Base-by-base conservation (phyloP, 352 stramenopile genomes). In the Globisporangium recalcitrans region DNA sequence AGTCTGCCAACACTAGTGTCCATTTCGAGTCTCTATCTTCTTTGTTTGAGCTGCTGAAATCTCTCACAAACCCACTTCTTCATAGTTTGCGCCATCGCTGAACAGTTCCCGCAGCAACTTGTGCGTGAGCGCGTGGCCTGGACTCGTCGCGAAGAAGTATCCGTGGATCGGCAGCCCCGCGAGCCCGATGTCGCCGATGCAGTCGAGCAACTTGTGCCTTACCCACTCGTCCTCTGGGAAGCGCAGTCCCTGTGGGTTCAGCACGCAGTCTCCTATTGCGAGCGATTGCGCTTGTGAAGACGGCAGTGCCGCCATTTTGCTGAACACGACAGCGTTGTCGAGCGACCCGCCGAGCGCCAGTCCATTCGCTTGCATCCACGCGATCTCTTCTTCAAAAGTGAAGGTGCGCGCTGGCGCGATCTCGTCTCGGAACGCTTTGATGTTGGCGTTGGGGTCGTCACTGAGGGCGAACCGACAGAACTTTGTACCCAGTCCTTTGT, bases 161-260 rank as follows among this genome's bases (percentile, higher is more conserved):
- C 78, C 80, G 55, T 90, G 77, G 13, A 91, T 40, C 1, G 82
- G 78, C 36, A 80, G 47, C 1, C 80, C 80, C 0, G 77, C 73
- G 5, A 91, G 69, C 0, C 69, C 75, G 5, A 91, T 58, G 56
- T 91, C 82, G 19, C 82, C 82, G 29, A 90, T 74, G 44, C 78
- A 89, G 59, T 91, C 82, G 38, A 91, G 69, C 66, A 88, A 65
- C 62, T 91, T 91, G 69, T 91, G 82, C 1, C 80, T 77, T 29
- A 65, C 64, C 82, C 82, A 91, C 63, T 91, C 80, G 60, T 89
- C 75, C 2, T 69, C 47, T 38, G 56, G 40, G 62, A 82, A 88
- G 9, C 75, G 78, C 44, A 91, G 58, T 6, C 79, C 78, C 2
- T 82, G 69, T 1, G 64, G 55, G 48, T 89, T 91, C 22, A 89